These are phyloP conservation scores for Gossypium davidsonii DNA, from an alignment of 441 rosid genomes.

Conservation along the genomic window DNA sequence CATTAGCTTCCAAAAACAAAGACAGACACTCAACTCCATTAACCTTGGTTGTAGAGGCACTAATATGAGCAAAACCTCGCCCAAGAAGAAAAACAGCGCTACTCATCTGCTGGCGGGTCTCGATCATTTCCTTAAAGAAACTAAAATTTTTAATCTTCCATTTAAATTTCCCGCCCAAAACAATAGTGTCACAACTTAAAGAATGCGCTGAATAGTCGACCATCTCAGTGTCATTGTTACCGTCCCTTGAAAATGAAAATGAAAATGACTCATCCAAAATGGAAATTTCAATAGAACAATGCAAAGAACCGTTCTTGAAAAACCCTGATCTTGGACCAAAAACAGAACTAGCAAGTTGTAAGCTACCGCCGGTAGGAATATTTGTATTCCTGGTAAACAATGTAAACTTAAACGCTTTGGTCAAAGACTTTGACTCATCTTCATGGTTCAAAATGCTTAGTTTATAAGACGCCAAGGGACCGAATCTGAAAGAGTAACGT, in stretches of 20 bases:
- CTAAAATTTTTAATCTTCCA: conserved; percentile 97
- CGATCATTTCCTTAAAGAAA: conserved; percentile 90
- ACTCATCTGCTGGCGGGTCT: conserved; percentile 82
- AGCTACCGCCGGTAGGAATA: conserved; percentile 72
- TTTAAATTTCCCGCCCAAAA: conserved; percentile 77
- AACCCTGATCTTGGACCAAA: conserved; percentile 80
- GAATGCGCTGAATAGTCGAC: conserved; percentile 32
- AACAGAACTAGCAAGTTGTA: conserved; percentile 64
- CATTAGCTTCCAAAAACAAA: conserved; percentile 91
- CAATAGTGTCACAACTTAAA: conserved; percentile 58
- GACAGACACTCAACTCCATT: conserved; percentile 72
- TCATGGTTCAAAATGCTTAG: conserved; percentile 62
- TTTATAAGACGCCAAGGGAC: conserved; percentile 88
- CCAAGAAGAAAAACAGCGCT: conserved; percentile 95
- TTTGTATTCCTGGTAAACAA: conserved; percentile 75
- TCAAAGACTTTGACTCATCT: conserved; percentile 76
- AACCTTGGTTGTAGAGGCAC: conserved; percentile 84
- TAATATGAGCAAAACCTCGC: conserved; percentile 77
- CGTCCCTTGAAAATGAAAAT: conserved; percentile 49
- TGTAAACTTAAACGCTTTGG: conserved; percentile 80
- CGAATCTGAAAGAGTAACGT: conserved; percentile 84
- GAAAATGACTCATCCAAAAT: conserved; percentile 73
- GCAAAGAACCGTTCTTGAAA: conserved; percentile 59
- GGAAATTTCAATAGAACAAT: conserved; percentile 74
- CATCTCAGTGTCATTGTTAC: conserved; percentile 31